Percentiles rank a stretch among this genome's conserved stretches.
Evolutionary conservation across 805 yeast species (phyloP).

Genomic region (Hanseniaspora osmophila): DNA sequence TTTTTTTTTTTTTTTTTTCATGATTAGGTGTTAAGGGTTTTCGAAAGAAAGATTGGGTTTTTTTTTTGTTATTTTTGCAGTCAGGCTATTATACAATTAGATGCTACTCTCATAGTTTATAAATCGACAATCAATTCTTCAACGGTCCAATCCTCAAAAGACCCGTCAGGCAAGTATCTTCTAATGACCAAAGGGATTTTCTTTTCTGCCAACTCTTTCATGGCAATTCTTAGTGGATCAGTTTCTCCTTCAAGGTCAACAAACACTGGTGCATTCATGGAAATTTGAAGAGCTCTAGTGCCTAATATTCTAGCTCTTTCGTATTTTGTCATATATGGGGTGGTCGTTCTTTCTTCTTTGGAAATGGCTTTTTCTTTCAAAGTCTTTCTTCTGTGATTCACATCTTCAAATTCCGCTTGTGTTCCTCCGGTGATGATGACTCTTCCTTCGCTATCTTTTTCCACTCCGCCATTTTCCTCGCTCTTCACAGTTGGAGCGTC

Average conservation of each 20-base stretch:
- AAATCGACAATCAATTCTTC: slow-evolving; percentile 89
- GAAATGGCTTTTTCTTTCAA: slow-evolving; percentile 76
- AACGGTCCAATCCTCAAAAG: slow-evolving; percentile 97
- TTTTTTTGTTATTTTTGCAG: slow-evolving; percentile 3
- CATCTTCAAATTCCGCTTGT: slow-evolving; percentile 28
- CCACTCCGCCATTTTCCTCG: slow-evolving; percentile 18
- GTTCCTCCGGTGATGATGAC: slow-evolving; percentile 58
- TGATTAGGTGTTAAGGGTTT: no score
- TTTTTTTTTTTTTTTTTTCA: no score
- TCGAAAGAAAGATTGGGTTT: neutral
- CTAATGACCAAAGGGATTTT: slow-evolving; percentile 91
- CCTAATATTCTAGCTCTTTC: slow-evolving; percentile 97
- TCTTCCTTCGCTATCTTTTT: slow-evolving; percentile 47
- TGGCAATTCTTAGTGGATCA: slow-evolving; percentile 93
- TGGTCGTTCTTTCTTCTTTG: slow-evolving; percentile 76
- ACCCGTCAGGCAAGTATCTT: slow-evolving; percentile 92
- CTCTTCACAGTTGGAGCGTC: slow-evolving; percentile 22
- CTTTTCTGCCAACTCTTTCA: slow-evolving; percentile 89
- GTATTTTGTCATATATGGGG: slow-evolving; percentile 98
- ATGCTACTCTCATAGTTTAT: slow-evolving; percentile 15
- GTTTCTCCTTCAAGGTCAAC: slow-evolving; percentile 98
- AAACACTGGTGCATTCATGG: slow-evolving; percentile 95
- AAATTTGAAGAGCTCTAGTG: slow-evolving; percentile 91
- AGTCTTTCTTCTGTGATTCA: slow-evolving; percentile 40
- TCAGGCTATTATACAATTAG: neutral